These are phyloP conservation scores for Blepharisma undulans DNA, from an alignment of 169 alveolate species.

Conservation along the genomic window DNA sequence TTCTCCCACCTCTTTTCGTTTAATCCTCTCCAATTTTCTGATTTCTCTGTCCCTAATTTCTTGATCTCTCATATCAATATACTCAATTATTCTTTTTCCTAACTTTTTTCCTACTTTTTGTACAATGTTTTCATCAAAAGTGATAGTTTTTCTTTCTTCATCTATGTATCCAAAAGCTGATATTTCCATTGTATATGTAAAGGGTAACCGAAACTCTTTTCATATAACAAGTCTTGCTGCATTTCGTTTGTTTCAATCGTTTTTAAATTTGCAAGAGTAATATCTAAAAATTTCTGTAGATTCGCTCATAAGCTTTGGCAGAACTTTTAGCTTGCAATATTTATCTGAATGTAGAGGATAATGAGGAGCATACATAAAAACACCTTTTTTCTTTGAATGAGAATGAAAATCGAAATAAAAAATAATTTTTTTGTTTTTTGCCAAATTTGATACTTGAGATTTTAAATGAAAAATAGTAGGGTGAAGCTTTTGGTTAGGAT, in stretches of 20 bases:
- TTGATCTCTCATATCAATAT: not conserved
- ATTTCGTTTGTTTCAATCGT: conserved; percentile 61
- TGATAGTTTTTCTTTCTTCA: not conserved
- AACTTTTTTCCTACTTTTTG: not conserved
- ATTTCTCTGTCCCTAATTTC: not conserved
- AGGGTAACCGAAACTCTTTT: conserved; percentile 62
- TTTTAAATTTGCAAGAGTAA: conserved; percentile 63
- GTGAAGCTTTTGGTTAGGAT: conserved; percentile 68
- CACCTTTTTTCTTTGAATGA: conserved; percentile 71
- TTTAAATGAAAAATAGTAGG: conserved; percentile 78
- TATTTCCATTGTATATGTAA: conserved; percentile 73
- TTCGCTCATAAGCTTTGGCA: conserved; percentile 34
- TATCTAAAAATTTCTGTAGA: conserved; percentile 25
- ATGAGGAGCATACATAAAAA: conserved; percentile 29
- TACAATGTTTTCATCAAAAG: not conserved
- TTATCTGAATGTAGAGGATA: conserved; percentile 29
- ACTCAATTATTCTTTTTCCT: not conserved
- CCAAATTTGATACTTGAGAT: conserved; percentile 66
- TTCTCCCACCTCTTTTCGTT: not conserved
- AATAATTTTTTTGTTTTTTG: conserved; percentile 67
- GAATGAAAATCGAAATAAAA: conserved; percentile 84
- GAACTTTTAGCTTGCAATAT: not conserved
- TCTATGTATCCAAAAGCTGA: conserved; percentile 43
- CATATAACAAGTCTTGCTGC: conserved; percentile 64
- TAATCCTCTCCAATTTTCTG: not conserved